These are phyloP conservation scores for Serendipita vermifera DNA, from an alignment of 768 basidiomycete genomes.

Conservation along the genomic window DNA sequence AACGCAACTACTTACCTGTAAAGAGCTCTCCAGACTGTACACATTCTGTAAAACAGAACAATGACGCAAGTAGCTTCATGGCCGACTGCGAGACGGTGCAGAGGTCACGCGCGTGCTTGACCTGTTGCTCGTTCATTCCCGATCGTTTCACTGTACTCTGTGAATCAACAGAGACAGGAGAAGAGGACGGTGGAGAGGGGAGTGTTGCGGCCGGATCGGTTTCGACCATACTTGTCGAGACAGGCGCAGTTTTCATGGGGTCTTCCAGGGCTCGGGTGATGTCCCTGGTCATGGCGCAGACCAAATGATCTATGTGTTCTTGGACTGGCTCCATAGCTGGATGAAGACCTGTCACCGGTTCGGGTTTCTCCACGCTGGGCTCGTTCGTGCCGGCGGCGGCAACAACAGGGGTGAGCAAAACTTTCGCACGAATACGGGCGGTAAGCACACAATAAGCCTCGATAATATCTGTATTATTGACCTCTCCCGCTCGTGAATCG, in stretches of 20 bases:
- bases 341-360: conserved; percentile 38
- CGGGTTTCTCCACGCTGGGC: conserved; percentile 45
- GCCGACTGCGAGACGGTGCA: conserved; percentile 61
- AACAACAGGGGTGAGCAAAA: conserved; percentile 27
- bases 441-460: conserved; percentile 63
- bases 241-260: conserved; percentile 27
- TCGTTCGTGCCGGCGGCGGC: too few relatives aligned
- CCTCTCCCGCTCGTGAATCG: conserved; percentile 19
- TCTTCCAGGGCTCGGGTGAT: conserved; percentile 51
- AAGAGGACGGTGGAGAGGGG: conserved; percentile 36
- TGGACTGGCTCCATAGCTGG: conserved; percentile 46
- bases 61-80: conserved; percentile 46
- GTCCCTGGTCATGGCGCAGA: conserved; percentile 52
- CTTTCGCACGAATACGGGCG: conserved; percentile 43
- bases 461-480: conserved; percentile 36
- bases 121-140: conserved; percentile 66
- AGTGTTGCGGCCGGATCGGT: conserved; percentile 15
- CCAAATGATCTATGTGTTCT: conserved; percentile 38
- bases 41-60: conserved; percentile 49
- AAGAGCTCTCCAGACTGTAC: conserved; percentile 36
- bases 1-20: conserved; percentile 34
- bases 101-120: conserved; percentile 66
- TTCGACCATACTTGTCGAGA: conserved; percentile 8
- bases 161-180: conserved; percentile 29
- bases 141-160: conserved; percentile 35